These are phyloP conservation scores for Clarireedia sp. DNA, from an alignment of 2,329 filamentous ascomycete genomes.

Conservation along the genomic window DNA sequence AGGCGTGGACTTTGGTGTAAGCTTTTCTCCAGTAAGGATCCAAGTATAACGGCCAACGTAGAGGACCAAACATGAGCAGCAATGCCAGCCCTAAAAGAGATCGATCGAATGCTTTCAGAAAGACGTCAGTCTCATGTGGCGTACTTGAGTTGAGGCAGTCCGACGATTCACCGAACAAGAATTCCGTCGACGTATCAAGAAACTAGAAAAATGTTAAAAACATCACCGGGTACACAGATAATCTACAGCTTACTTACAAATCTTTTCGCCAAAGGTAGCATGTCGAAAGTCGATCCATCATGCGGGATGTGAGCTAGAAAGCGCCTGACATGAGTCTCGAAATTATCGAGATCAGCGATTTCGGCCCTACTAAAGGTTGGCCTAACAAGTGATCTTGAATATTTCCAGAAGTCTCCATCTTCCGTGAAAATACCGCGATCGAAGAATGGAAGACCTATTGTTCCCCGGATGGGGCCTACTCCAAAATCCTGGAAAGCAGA, in stretches of 20 bases:
- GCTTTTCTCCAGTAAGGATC: constrained; percentile 1
- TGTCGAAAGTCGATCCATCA: constrained; percentile 1
- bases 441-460: constrained; percentile 28
- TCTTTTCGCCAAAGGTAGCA: neutral
- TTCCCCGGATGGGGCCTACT: constrained; percentile 36
- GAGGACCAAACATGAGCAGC: neutral
- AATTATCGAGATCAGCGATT: neutral
- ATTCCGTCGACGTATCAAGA: neutral
- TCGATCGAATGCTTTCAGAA: neutral
- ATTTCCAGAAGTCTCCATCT: constrained; percentile 5
- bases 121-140: constrained; percentile 4
- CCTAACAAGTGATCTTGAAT: neutral
- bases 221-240: neutral
- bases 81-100: neutral
- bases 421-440: neutral
- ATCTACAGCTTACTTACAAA: neutral
- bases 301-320: neutral
- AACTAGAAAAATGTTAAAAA: neutral
- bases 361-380: constrained; percentile 1
- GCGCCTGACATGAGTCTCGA: neutral
- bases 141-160: neutral
- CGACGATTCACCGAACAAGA: neutral
- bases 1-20: neutral
- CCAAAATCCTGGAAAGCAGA: constrained; percentile 46
- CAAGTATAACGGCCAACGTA: constrained; percentile 9